Evolutionary conservation across 805 yeast species (phyloP).

Genomic region (Wickerhamiella nectarea): DNA sequence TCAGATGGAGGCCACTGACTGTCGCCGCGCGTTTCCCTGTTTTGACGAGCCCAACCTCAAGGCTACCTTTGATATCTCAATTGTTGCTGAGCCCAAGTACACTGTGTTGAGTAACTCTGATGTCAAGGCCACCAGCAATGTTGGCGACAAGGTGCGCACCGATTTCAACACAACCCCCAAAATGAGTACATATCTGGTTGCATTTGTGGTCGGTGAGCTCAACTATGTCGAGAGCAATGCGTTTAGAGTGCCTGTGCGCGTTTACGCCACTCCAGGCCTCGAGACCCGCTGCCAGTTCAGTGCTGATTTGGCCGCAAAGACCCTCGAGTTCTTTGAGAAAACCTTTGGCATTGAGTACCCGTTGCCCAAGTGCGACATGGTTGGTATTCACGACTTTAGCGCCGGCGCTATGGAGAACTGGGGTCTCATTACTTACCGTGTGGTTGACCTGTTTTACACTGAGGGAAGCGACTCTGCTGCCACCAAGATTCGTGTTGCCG

Average conservation of each 20-base stretch:
- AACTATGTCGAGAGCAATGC: slow-evolving; percentile 42
- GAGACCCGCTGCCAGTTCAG: slow-evolving; percentile 50
- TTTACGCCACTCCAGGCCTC: slow-evolving; percentile 54
- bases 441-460: slow-evolving; percentile 49
- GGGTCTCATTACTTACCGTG: slow-evolving; percentile 64
- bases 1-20: slow-evolving; percentile 66
- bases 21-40: slow-evolving; percentile 66
- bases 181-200: slow-evolving; percentile 64
- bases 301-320: slow-evolving; percentile 48
- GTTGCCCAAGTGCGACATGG: slow-evolving; percentile 64
- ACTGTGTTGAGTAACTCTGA: slow-evolving; percentile 62
- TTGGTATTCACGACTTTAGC: slow-evolving; percentile 66
- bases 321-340: slow-evolving; percentile 50
- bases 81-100: slow-evolving; percentile 37
- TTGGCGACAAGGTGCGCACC: slow-evolving; percentile 33
- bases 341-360: slow-evolving; percentile 63
- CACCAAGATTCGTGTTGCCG: slow-evolving; percentile 59
- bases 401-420: slow-evolving; percentile 90
- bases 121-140: slow-evolving; percentile 30
- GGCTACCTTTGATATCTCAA: slow-evolving; percentile 47
- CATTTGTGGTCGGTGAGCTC: slow-evolving; percentile 59
- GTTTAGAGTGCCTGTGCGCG: slow-evolving; percentile 51
- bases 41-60: slow-evolving; percentile 61
- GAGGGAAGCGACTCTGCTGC: slow-evolving; percentile 48
- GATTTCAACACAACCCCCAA: slow-evolving; percentile 50